These are phyloP conservation scores for Tremella mesenterica DNA, from an alignment of 768 basidiomycete genomes.

Conservation along the genomic window DNA sequence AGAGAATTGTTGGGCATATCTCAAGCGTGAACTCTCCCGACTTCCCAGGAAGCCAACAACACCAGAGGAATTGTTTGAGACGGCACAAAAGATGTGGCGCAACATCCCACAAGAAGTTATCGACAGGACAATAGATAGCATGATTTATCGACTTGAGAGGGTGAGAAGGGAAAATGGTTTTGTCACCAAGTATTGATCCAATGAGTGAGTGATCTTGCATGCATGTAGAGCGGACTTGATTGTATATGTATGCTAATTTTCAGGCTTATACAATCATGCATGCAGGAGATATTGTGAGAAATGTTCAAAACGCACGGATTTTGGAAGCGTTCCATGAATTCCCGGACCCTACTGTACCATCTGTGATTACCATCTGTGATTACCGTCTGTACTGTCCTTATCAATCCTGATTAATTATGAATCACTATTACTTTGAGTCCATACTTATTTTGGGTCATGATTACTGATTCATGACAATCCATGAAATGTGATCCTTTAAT, in stretches of 20 bases:
- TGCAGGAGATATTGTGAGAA: background rate
- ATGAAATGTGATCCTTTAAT: too few species aligned
- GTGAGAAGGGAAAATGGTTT: conserved; percentile 6
- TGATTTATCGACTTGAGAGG: conserved; percentile 5
- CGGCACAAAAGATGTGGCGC: conserved; percentile 2
- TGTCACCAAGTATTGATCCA: conserved; percentile 9
- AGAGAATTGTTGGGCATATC: conserved; percentile 10
- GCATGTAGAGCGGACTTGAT: background rate
- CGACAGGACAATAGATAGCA: conserved; percentile 9
- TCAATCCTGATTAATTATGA: too few species aligned
- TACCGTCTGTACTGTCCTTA: too few species aligned
- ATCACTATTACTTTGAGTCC: too few species aligned
- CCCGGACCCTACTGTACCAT: too few species aligned
- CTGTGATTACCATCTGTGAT: too few species aligned
- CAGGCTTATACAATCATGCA: background rate
- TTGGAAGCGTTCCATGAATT: too few species aligned
- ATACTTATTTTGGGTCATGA: too few species aligned
- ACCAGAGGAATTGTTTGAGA: conserved; percentile 4
- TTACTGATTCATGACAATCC: too few species aligned
- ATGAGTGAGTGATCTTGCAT: background rate
- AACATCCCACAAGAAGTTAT: conserved; percentile 8
- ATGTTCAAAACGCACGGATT: too few species aligned
- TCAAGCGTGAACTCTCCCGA: conserved; percentile 7
- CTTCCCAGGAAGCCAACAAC: conserved; percentile 6
- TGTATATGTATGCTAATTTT: background rate